A percentile compares a stretch with the other conserved stretches of the same genome.
Evolutionary conservation across 257 asterid genomes (phyloP).

Genomic region (Solanum piurae): DNA sequence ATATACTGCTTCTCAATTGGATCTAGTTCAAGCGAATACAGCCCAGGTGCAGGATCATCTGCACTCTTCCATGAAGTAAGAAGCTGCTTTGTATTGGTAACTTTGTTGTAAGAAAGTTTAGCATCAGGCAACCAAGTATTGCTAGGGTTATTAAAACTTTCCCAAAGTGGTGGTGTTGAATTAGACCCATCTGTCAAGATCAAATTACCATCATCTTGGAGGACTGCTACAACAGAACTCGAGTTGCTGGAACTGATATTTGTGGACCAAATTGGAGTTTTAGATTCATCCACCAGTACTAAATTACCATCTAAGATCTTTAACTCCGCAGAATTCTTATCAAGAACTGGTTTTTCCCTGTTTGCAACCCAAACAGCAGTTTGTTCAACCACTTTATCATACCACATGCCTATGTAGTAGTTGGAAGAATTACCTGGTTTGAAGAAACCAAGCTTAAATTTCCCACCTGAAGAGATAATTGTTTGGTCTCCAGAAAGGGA

Average conservation of each 20-base stretch:
- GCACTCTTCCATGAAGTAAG: constrained; percentile 67
- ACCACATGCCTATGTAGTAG: constrained; percentile 34
- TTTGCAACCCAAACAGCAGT: constrained; percentile 42
- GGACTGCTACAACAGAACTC: constrained; percentile 34
- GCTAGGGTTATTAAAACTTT: constrained; percentile 49
- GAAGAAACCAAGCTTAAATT: constrained; percentile 2
- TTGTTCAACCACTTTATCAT: background rate
- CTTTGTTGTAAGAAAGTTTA: constrained; percentile 42
- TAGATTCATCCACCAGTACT: constrained; percentile 26
- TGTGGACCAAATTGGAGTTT: constrained; percentile 46
- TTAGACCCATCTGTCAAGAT: constrained; percentile 26
- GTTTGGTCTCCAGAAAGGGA: constrained; percentile 27
- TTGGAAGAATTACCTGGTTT: background rate
- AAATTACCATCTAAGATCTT: constrained; percentile 19
- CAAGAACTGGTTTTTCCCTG: constrained; percentile 20
- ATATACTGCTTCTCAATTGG: constrained; percentile 27
- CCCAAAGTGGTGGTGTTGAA: constrained; percentile 30
- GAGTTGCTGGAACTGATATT: constrained; percentile 13
- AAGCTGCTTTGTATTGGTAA: constrained; percentile 24
- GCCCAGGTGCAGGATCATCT: constrained; percentile 72
- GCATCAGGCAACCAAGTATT: constrained; percentile 71
- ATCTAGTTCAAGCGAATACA: constrained; percentile 53
- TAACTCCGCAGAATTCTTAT: constrained; percentile 12
- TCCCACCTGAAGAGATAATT: background rate
- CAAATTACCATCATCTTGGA: constrained; percentile 54